phyloP scores from a whole-genome alignment of 192 early-diverging fungal species.

The Gamsiella multidivaricata region DNA sequence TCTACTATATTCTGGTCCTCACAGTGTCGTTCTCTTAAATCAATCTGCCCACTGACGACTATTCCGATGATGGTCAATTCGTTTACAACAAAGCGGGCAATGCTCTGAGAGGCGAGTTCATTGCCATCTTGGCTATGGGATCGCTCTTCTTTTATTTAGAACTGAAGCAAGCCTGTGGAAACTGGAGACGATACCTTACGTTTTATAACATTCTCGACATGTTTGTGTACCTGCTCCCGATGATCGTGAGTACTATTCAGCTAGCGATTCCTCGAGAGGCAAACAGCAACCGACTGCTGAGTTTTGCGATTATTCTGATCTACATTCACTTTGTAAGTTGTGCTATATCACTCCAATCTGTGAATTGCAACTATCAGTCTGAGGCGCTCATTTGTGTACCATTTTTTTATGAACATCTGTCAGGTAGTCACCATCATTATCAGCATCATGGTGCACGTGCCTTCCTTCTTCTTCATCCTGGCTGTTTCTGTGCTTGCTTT shows the following conservation, averaged over 20 bases:
- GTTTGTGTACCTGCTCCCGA: slow-evolving; percentile 1
- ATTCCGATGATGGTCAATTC: no score
- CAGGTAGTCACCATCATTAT: slow-evolving; percentile 6
- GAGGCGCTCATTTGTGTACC: slow-evolving; percentile 6
- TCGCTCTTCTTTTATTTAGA: no score
- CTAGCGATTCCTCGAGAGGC: neutral
- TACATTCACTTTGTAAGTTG: slow-evolving; percentile 27
- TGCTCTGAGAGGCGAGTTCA: neutral
- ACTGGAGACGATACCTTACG: neutral
- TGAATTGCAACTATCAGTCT: neutral
- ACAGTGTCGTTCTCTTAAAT: no score
- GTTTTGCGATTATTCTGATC: slow-evolving; percentile 9
- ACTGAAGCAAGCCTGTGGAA: no score
- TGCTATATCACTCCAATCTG: neutral
- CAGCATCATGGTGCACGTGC: neutral
- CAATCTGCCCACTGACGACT: no score
- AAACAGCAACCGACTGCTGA: neutral
- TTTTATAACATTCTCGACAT: slow-evolving; percentile 13
- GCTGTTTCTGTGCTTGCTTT: slow-evolving; percentile 10
- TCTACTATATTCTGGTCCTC: no score
- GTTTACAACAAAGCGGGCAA: no score
- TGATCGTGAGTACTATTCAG: slow-evolving; percentile 3
- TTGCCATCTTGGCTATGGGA: no score
- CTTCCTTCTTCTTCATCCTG: slow-evolving; percentile 23
- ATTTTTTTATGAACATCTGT: slow-evolving; percentile 5